Evolutionary conservation across 202 grass and related monocot genomes (phyloP).

Genomic region (Schoenoplectus tabernaemontani): DNA sequence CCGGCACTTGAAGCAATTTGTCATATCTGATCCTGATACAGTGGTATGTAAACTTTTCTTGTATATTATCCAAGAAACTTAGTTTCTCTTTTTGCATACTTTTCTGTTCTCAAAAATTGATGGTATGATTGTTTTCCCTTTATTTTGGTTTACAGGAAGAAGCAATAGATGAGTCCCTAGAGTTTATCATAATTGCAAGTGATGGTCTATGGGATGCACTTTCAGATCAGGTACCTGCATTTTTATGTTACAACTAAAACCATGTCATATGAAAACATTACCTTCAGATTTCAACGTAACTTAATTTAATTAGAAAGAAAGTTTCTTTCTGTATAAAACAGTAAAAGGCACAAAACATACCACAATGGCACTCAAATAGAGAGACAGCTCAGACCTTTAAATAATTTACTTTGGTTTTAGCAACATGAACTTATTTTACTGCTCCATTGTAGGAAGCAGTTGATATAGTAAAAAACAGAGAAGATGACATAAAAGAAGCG

Average conservation of each 20-base stretch:
- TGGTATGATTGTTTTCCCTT: neutral
- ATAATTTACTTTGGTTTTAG: neutral
- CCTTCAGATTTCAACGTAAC: neutral
- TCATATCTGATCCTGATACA: slow-evolving; percentile 11
- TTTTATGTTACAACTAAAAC: neutral
- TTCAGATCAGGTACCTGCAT: slow-evolving; percentile 12
- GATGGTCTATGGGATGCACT: slow-evolving; percentile 25
- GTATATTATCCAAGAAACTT: neutral
- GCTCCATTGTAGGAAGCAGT: slow-evolving; percentile 6
- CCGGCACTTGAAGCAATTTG: slow-evolving; percentile 18
- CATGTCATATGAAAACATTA: neutral
- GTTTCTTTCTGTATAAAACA: neutral
- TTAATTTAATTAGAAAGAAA: neutral
- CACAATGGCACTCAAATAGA: neutral
- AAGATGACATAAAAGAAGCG: slow-evolving; percentile 8
- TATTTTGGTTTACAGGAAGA: slow-evolving; percentile 12
- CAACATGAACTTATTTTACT: slow-evolving; percentile 12
- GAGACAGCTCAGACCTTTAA: neutral
- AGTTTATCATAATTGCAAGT: slow-evolving; percentile 25
- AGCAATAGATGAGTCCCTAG: neutral
- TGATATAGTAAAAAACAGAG: slow-evolving; percentile 17
- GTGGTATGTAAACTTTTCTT: neutral
- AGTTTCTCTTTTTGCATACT: neutral
- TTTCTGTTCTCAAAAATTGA: neutral
- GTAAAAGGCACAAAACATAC: neutral